phyloP scores from a whole-genome alignment of 1,284 basidiomycete species.

The Malassezia restricta region DNA sequence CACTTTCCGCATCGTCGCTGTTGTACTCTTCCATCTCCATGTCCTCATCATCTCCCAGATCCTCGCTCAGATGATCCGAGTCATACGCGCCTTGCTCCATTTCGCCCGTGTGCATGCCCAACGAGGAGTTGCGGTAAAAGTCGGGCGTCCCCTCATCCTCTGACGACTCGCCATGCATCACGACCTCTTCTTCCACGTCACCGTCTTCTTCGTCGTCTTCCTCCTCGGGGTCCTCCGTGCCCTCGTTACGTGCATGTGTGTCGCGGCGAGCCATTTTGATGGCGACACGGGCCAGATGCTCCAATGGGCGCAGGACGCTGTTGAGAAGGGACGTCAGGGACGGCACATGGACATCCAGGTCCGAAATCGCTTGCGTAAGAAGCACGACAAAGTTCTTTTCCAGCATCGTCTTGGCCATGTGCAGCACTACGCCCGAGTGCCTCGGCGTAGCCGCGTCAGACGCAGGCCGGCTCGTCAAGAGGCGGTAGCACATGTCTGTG shows the following conservation, averaged over 20 bases:
- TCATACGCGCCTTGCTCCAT: conserved; percentile 33
- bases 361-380: conserved; percentile 74
- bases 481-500: conserved; percentile 72
- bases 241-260: conserved; percentile 16
- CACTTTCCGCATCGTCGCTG: conserved; percentile 23
- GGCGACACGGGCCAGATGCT: conserved; percentile 84
- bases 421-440: conserved; percentile 61
- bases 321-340: conserved; percentile 73
- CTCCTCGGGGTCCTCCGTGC: conserved; percentile 15
- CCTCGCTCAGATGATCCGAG: conserved; percentile 75
- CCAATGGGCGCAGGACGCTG: conserved; percentile 74
- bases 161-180: not conserved
- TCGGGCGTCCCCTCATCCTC: conserved; percentile 59
- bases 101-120: conserved; percentile 68
- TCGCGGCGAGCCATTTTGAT: conserved; percentile 90
- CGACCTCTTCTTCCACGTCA: conserved; percentile 48
- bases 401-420: conserved; percentile 93
- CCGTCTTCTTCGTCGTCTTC: conserved; percentile 50
- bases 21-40: conserved; percentile 66
- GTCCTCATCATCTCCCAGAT: conserved; percentile 77
- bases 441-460: conserved; percentile 5
- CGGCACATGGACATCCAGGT: conserved; percentile 91
- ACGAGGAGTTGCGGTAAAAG: conserved; percentile 86
- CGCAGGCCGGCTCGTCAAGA: conserved; percentile 66
- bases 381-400: conserved; percentile 92